Conservation (phyloP, 257 asterid species). For the Ocimum tenuiflorum region DNA sequence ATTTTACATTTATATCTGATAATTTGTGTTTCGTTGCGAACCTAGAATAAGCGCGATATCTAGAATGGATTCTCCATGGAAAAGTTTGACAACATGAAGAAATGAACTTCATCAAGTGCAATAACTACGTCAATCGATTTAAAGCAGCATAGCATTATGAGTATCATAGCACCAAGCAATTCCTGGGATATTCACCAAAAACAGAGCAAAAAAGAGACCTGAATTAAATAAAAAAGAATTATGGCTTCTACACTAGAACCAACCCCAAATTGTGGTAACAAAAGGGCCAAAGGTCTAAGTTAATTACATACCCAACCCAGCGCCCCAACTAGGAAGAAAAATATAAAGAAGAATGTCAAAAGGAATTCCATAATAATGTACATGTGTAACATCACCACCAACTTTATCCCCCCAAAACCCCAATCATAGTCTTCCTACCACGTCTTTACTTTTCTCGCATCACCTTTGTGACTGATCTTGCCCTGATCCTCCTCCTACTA, state of each 20-base stretch:
- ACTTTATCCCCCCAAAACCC: neutral
- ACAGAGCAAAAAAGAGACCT: neutral
- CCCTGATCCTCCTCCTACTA: slow-evolving; percentile 42
- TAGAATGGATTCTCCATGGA: too few relatives aligned
- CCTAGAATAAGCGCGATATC: too few relatives aligned
- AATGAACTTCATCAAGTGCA: too few relatives aligned
- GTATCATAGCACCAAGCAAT: too few relatives aligned
- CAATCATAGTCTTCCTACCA: neutral
- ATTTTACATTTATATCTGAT: too few relatives aligned
- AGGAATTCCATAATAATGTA: slow-evolving; percentile 11
- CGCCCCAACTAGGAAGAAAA: slow-evolving; percentile 1
- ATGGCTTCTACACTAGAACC: too few relatives aligned
- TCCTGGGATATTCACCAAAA: too few relatives aligned
- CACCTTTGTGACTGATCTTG: slow-evolving; percentile 64
- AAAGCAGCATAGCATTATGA: too few relatives aligned
- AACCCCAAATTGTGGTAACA: neutral
- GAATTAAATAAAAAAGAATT: neutral
- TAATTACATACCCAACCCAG: slow-evolving; percentile 32
- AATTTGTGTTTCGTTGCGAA: too few relatives aligned
- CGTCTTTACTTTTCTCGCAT: slow-evolving; percentile 4
- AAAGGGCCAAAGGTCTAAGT: neutral
- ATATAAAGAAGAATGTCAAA: neutral
- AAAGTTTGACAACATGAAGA: too few relatives aligned
- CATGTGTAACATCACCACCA: slow-evolving; percentile 18
- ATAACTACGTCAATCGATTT: too few relatives aligned